Percentiles rank a stretch among this genome's conserved stretches.
phyloP scores from a whole-genome alignment of 768 basidiomycete genomes.

The Serpula lacrymans region DNA sequence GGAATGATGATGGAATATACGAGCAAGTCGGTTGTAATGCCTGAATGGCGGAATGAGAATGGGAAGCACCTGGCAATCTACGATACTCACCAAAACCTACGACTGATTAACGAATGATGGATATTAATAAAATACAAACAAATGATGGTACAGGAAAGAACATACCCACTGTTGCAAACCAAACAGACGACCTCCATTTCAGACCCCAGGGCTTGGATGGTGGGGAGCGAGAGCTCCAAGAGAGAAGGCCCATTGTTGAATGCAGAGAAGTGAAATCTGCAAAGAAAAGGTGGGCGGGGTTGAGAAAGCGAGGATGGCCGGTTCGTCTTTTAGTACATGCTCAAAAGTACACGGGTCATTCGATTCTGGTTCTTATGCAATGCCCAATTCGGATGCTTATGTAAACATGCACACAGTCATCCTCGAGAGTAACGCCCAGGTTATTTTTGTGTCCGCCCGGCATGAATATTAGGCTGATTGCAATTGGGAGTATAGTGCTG shows the following conservation, averaged over 20 bases:
- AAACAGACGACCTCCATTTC: constrained; percentile 55
- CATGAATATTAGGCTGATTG: too few relatives aligned
- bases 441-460: too few relatives aligned
- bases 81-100: constrained; percentile 45
- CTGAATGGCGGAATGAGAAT: constrained; percentile 13
- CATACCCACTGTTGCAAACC: constrained; percentile 48
- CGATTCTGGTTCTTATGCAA: too few relatives aligned
- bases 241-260: constrained; percentile 9
- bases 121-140: not conserved
- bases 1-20: constrained; percentile 62
- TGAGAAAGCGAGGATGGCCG: too few relatives aligned
- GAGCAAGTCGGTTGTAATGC: constrained; percentile 48
- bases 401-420: too few relatives aligned
- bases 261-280: constrained; percentile 1
- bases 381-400: too few relatives aligned
- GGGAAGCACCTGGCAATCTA: not conserved
- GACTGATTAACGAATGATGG: constrained; percentile 24
- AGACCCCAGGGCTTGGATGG: constrained; percentile 39
- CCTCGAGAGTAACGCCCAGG: too few relatives aligned
- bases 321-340: too few relatives aligned
- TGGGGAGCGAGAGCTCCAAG: not conserved
- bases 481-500: too few relatives aligned
- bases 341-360: too few relatives aligned
- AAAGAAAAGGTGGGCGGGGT: not conserved
- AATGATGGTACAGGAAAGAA: not conserved